Percentiles rank a stretch among this genome's conserved stretches.
Evolutionary conservation across 1,284 basidiomycete genomes (phyloP).

Genomic region (Blastosporella zonata): DNA sequence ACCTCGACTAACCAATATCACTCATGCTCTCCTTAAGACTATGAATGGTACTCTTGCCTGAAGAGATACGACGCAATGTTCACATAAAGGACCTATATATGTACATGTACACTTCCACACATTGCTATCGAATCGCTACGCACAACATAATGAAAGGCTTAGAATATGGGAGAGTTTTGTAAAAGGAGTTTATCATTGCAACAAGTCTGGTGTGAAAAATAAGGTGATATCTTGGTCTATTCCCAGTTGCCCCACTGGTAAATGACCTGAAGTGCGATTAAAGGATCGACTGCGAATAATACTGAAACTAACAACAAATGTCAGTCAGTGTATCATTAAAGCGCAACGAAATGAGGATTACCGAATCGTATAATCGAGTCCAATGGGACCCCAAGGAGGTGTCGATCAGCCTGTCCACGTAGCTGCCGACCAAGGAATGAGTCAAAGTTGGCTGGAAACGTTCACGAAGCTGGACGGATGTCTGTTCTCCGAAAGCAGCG

Average conservation of each 20-base stretch:
- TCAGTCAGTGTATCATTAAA: not conserved
- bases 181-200: not conserved
- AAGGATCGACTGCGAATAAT: slow-evolving; percentile 82
- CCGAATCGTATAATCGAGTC: slow-evolving; percentile 90
- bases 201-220: not conserved
- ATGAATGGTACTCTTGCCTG: slow-evolving; percentile 79
- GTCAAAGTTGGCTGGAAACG: slow-evolving; percentile 93
- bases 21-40: slow-evolving; percentile 43
- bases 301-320: slow-evolving; percentile 51
- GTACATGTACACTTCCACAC: slow-evolving; percentile 9
- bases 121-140: slow-evolving; percentile 2
- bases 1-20: not conserved
- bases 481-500: slow-evolving; percentile 86
- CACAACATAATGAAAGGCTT: slow-evolving; percentile 1
- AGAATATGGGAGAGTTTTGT: no score
- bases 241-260: not conserved
- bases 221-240: not conserved
- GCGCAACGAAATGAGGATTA: slow-evolving; percentile 34
- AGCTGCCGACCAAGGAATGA: slow-evolving; percentile 83
- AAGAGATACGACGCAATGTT: slow-evolving; percentile 68
- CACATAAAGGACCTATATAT: slow-evolving; percentile 23
- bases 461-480: slow-evolving; percentile 83
- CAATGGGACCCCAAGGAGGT: slow-evolving; percentile 88
- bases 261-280: slow-evolving; percentile 27
- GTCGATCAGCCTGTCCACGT: slow-evolving; percentile 86